phyloP scores from a whole-genome alignment of 805 yeast genomes.

The Starmera dryadoides region DNA sequence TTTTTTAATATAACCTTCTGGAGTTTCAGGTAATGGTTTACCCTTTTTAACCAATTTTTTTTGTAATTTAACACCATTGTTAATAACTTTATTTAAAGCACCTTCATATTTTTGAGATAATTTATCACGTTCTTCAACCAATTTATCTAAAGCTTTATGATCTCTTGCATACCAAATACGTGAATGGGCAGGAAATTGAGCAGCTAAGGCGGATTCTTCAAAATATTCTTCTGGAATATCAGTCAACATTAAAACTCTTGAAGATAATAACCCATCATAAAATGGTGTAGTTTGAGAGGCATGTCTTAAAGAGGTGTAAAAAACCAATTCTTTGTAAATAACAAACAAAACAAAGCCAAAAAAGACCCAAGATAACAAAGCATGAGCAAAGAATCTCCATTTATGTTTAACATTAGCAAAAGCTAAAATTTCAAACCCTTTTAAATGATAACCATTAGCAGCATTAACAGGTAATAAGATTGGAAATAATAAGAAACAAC shows the following conservation, averaged over 20 bases:
- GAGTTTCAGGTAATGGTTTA: constrained; percentile 44
- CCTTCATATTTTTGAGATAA: constrained; percentile 56
- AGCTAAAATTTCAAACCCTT: constrained; percentile 60
- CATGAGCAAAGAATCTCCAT: constrained; percentile 66
- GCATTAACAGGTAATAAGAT: constrained; percentile 70
- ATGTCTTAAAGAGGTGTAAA: constrained; percentile 66
- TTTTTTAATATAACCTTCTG: constrained; percentile 66
- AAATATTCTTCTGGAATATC: constrained; percentile 43
- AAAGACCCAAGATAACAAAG: constrained; percentile 66
- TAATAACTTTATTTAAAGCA: constrained; percentile 51
- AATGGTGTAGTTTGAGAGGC: constrained; percentile 66
- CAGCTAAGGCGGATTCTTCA: constrained; percentile 43
- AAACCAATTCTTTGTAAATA: constrained; percentile 68
- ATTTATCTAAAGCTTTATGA: constrained; percentile 45
- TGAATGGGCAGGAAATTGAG: constrained; percentile 56
- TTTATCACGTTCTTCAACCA: constrained; percentile 57
- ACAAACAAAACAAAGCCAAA: constrained; percentile 60
- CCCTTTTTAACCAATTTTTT: constrained; percentile 52
- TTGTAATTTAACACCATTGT: constrained; percentile 51
- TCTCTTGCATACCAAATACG: constrained; percentile 61
- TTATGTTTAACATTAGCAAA: constrained; percentile 56
- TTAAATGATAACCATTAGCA: constrained; percentile 46
- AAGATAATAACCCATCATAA: constrained; percentile 60
- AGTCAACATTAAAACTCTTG: constrained; percentile 67
- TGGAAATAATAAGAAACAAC: constrained; percentile 56